Base-by-base conservation (phyloP, 1,139 yeast species). In the Nakaseomyces kungkrabaensis region DNA sequence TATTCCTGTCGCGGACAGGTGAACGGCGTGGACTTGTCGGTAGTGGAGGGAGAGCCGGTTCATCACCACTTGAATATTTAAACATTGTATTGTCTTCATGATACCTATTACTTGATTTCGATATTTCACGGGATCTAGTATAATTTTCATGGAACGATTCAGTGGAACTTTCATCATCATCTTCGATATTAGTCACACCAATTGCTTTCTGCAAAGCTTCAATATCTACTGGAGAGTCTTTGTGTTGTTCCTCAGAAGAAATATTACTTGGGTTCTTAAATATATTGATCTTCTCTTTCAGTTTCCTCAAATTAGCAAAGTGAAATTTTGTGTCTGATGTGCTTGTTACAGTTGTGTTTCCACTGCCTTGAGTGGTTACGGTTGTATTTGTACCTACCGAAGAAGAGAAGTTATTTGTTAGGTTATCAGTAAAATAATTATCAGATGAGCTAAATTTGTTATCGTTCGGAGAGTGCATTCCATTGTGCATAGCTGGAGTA, bases 121-220 rank as follows among this genome's bases (percentile, higher is more conserved):
- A 41, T 27, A 41, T 29, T 9, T 41, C 34, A 13, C 44, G 33
- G 8, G 44, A 41, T 3, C 34, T 13, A 5, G 24, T 7, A 24
- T 27, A 29, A 25, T 29, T 13, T 29, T 27, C 34, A 41, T 41
- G 44, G 11, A 41, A 41, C n/a, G 44, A 41, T 29, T 41, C 44
- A 1, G 44, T 41, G 5, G 46, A 43, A 11, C 50, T 52, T 10
- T 50, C 51, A n/a, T 48, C 44, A 17, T 51, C 51, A 10, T 51
- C 56, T 27, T 55, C 56, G 33, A 49, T 47, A 2, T 59, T 52
- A 0, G 56, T 48, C n/a, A 63, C 68, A 31, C 69, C 70, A 37
- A 66, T 66, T 1, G 67, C 68, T 45, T 65, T 65, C 50, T 66
- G 68, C 11, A 66, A 50, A 3, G 67, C 69, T 46, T 60, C 63